Evolutionary conservation across 768 basidiomycete genomes (phyloP).

Genomic region (Jaapia argillacea): DNA sequence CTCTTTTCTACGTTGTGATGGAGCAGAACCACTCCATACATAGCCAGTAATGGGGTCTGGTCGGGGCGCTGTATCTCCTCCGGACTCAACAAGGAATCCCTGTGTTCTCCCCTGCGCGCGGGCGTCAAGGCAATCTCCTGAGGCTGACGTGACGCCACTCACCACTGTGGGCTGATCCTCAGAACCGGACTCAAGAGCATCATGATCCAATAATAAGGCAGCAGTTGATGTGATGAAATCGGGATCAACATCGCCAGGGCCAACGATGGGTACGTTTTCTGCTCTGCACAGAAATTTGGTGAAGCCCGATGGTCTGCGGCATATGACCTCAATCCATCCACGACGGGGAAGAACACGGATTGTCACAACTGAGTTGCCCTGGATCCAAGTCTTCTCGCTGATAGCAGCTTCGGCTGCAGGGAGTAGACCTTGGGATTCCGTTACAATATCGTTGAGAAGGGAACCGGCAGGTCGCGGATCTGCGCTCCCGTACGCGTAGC

Average conservation of each 20-base stretch:
- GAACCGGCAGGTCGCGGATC: constrained; percentile 84
- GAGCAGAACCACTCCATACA: constrained; percentile 80
- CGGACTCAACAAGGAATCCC: constrained; percentile 4
- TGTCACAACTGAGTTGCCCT: constrained; percentile 79
- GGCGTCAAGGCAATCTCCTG: too few species aligned
- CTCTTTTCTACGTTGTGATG: constrained; percentile 83
- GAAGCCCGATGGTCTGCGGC: constrained; percentile 82
- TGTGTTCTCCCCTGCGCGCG: too few species aligned
- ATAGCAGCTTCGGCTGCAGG: constrained; percentile 28
- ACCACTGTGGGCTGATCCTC: too few species aligned
- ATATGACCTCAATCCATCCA: constrained; percentile 86
- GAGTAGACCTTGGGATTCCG: constrained; percentile 37
- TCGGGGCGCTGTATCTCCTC: constrained; percentile 18
- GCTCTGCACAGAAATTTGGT: constrained; percentile 76
- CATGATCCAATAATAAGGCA: constrained; percentile 61
- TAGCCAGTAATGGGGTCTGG: constrained; percentile 78
- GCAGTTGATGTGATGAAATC: constrained; percentile 68
- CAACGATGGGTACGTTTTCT: constrained; percentile 84
- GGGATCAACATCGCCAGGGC: constrained; percentile 75
- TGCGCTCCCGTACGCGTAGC: constrained; percentile 90
- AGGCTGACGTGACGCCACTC: too few species aligned
- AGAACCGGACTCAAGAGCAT: too few species aligned
- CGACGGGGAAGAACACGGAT: constrained; percentile 59
- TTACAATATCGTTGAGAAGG: constrained; percentile 69
- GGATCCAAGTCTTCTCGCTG: constrained; percentile 72